Conservation (phyloP, 1,284 basidiomycete species). For the Sporisorium scitamineum region DNA sequence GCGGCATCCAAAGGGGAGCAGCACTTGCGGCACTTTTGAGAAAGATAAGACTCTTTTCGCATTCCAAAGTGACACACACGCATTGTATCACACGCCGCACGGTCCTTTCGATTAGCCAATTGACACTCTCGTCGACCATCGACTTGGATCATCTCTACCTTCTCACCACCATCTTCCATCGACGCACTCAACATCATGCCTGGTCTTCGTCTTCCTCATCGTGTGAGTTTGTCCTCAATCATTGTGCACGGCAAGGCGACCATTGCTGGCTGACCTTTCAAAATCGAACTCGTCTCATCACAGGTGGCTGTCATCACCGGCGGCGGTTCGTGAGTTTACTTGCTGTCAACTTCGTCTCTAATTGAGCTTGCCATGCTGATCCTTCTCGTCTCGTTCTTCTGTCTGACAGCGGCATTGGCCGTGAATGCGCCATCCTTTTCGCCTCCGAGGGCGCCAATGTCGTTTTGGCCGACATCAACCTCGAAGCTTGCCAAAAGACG, state of each 20-base stretch:
- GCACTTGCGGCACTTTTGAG: not conserved
- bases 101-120: not conserved
- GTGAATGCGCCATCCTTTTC: slow-evolving; percentile 91
- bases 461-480: slow-evolving; percentile 87
- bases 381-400: not conserved
- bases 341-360: not conserved
- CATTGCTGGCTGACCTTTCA: not conserved
- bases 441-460: slow-evolving; percentile 90
- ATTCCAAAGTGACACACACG: slow-evolving; percentile 12
- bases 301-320: slow-evolving; percentile 83
- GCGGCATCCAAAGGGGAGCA: not conserved
- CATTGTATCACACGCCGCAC: slow-evolving; percentile 3
- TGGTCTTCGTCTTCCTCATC: slow-evolving; percentile 51
- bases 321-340: slow-evolving; percentile 76
- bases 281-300: not conserved
- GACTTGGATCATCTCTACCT: not conserved
- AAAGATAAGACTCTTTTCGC: not conserved
- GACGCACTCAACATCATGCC: slow-evolving; percentile 42
- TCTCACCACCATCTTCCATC: slow-evolving; percentile 1
- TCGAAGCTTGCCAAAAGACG: slow-evolving; percentile 78
- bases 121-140: not conserved
- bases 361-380: not conserved
- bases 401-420: slow-evolving; percentile 80
- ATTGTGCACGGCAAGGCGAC: not conserved
- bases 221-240: slow-evolving; percentile 18